These are phyloP conservation scores for Flaveria robusta DNA, from an alignment of 129 eudicot genomes.

Conservation along the genomic window DNA sequence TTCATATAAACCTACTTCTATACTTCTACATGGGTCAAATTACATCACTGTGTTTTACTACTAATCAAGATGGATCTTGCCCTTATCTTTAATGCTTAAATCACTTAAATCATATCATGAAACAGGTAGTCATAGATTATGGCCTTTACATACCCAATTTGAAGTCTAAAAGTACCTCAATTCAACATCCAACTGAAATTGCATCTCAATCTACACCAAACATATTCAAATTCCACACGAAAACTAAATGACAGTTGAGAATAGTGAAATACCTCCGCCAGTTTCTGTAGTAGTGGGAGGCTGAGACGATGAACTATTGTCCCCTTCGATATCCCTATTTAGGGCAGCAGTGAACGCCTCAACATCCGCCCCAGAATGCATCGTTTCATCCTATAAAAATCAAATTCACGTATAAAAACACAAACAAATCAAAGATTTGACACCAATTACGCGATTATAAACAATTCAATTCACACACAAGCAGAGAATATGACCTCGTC, in stretches of 20 bases:
- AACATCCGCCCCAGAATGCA: conserved; percentile 99
- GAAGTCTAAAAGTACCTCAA: neutral
- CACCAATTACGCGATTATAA: conserved; percentile 1
- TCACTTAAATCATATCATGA: neutral
- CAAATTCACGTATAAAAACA: conserved; percentile 33
- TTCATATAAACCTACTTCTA: neutral
- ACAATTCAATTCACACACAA: neutral
- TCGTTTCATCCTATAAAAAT: conserved; percentile 75
- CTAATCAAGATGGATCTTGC: neutral
- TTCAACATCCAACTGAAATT: conserved; percentile 10
- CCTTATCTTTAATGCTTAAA: neutral
- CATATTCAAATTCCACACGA: neutral
- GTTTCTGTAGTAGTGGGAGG: conserved; percentile 46
- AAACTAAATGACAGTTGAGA: neutral
- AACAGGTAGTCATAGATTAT: neutral
- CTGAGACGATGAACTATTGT: conserved; percentile 49
- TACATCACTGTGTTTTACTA: neutral
- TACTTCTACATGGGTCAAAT: neutral
- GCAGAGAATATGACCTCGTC: conserved; percentile 68
- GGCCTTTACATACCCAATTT: neutral
- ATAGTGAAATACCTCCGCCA: conserved; percentile 27
- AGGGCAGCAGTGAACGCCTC: conserved; percentile 97
- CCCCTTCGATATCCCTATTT: conserved; percentile 89
- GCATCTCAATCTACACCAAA: neutral
- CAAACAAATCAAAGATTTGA: neutral